phyloP scores from a whole-genome alignment of 768 basidiomycete species.

The Russula brevipes region DNA sequence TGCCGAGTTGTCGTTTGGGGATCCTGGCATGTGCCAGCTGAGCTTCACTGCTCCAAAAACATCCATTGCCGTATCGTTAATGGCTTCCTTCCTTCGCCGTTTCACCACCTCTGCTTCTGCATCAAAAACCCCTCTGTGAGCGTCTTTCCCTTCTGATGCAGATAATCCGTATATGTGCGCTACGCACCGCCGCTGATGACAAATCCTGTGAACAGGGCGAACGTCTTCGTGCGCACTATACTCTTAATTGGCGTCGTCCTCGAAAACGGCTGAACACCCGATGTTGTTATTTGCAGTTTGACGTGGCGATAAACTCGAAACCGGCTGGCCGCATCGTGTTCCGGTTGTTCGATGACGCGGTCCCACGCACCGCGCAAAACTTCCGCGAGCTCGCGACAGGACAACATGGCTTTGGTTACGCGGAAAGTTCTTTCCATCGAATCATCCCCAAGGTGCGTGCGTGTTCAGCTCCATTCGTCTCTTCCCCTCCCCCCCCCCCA shows the following conservation, averaged over 20 bases:
- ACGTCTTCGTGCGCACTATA: conserved; percentile 27
- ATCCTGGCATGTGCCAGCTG: too few species aligned
- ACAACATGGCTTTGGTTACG: conserved; percentile 66
- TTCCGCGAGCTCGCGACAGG: conserved; percentile 76
- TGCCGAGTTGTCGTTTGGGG: too few species aligned
- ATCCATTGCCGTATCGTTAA: background rate
- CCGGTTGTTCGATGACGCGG: conserved; percentile 75
- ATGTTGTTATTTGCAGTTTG: conserved; percentile 42
- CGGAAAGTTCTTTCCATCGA: conserved; percentile 61
- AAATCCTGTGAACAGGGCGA: conserved; percentile 23
- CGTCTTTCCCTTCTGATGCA: background rate
- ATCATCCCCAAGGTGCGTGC: conserved; percentile 39
- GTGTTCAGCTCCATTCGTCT: too few species aligned
- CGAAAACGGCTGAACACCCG: background rate
- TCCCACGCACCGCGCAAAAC: conserved; percentile 77
- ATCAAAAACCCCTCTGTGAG: conserved; percentile 20
- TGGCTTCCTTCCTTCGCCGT: conserved; percentile 27
- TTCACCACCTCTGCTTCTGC: conserved; percentile 26
- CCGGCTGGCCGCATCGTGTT: conserved; percentile 72
- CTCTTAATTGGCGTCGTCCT: background rate
- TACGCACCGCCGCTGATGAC: background rate
- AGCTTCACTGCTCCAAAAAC: too few species aligned
- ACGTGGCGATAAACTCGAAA: conserved; percentile 53
- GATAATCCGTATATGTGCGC: too few species aligned
- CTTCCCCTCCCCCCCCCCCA: too few species aligned